Evolutionary conservation across 441 rosid genomes (phyloP), one percentile per base, ranked within the genome.

Genomic region (Flueggea neowawraea): DNA sequence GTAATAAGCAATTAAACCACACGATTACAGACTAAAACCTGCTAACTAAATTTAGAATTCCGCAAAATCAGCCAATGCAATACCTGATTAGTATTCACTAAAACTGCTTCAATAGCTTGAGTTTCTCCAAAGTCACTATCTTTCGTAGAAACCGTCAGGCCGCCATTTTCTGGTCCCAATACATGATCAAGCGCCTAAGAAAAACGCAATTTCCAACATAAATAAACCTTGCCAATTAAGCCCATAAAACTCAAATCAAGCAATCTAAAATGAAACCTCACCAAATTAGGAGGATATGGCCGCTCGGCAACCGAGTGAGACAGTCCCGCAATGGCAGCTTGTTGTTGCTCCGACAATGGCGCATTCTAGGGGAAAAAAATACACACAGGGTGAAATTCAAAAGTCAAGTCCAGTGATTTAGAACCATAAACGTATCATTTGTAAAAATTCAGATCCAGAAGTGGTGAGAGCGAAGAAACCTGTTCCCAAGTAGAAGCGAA

Each of bases 401-500:
- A 36, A 8, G 28, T 22, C 28, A 22, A 22, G 28, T 22, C 1
- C 28, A 22, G 28, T 22, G 28, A 22, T 22, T 22, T 2, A 22
- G 28, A 22, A 22, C 28, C 28, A 22, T 22, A 22, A 22, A 22
- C 28, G 28, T 22, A 22, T 22, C 28, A 22, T 22, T 22, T 22
- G 28, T 22, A 2, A 22, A 22, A 22, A 22, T 22, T 6, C 45
- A 43, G 45, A 43, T 43, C 45, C 45, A 43, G 45, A 11, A 43
- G 8, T 43, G 8, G 45, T 22, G 28, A 22, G 28, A 43, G 45
- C 12, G 52, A 61, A 55, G n/a, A 10, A 43, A 93, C 99, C 92
- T 87, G 96, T 68, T 94, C 99, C 99, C 99, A 94, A 60, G 87
- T 82, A 44, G 96, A 95, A 73, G 97, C 85, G 81, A 95, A 95